Percentiles rank a stretch among this genome's conserved stretches.
phyloP scores from a whole-genome alignment of 2,329 filamentous ascomycete genomes.

The Colletotrichum siamense region DNA sequence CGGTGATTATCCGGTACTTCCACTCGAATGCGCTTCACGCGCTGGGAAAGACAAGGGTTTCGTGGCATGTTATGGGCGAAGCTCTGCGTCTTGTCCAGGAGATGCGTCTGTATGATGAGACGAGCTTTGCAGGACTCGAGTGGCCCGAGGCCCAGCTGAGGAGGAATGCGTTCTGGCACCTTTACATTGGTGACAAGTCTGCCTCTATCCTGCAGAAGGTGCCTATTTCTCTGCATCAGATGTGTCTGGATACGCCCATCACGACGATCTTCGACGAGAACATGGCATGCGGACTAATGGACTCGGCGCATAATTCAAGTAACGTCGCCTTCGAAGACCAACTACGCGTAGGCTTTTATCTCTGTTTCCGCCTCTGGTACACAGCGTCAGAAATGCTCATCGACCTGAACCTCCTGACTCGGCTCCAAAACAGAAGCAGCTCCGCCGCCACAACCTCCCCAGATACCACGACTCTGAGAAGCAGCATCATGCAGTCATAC shows the following conservation, averaged over 20 bases:
- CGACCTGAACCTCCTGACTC: neutral
- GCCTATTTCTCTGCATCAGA: conserved; percentile 49
- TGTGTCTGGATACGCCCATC: conserved; percentile 44
- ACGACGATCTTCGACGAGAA: conserved; percentile 28
- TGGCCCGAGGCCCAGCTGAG: conserved; percentile 42
- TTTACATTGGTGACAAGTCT: conserved; percentile 46
- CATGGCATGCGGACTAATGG: neutral
- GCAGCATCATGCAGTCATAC: conserved; percentile 28
- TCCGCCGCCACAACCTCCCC: neutral
- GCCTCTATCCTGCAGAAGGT: conserved; percentile 44
- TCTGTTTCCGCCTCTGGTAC: neutral
- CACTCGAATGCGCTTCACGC: conserved; percentile 52
- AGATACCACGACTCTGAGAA: neutral
- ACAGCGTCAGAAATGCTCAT: conserved; percentile 3
- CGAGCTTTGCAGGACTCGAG: conserved; percentile 36
- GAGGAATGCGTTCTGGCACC: conserved; percentile 41
- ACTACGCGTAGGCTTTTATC: neutral
- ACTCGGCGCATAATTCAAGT: neutral
- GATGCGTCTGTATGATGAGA: conserved; percentile 48
- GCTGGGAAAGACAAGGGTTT: conserved; percentile 45
- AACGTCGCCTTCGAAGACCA: neutral
- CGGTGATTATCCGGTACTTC: conserved; percentile 48
- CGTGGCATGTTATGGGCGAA: conserved; percentile 51
- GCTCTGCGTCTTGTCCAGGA: conserved; percentile 45
- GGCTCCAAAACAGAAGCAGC: neutral